Conservation (phyloP, 352 stramenopile species). For the Phytophthora agathidicida region DNA sequence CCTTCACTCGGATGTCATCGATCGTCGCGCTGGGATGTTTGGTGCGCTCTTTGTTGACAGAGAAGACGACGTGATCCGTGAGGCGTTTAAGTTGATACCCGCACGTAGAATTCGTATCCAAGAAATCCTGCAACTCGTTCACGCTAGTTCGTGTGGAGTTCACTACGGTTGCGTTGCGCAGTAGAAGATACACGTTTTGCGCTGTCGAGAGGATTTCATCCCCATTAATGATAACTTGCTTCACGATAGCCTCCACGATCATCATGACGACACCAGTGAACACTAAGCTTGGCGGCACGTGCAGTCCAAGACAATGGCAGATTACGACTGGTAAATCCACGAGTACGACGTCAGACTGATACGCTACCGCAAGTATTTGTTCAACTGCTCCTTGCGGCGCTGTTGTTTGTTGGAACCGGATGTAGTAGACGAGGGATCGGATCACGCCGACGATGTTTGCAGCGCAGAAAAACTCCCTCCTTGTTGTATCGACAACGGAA, state of each 20-base stretch:
- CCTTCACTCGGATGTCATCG: slow-evolving; percentile 20
- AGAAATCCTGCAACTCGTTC: slow-evolving; percentile 19
- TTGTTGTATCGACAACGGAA: neutral
- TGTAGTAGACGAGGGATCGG: slow-evolving; percentile 21
- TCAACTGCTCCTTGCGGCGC: slow-evolving; percentile 13
- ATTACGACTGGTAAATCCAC: slow-evolving; percentile 30
- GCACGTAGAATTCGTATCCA: slow-evolving; percentile 25
- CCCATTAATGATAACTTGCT: slow-evolving; percentile 22
- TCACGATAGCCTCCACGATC: slow-evolving; percentile 25
- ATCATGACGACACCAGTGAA: slow-evolving; percentile 26
- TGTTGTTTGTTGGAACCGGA: slow-evolving; percentile 21
- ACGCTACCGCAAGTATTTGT: slow-evolving; percentile 16
- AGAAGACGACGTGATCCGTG: slow-evolving; percentile 23
- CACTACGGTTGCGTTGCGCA: slow-evolving; percentile 5
- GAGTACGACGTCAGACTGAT: slow-evolving; percentile 27
- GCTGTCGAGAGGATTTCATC: slow-evolving; percentile 23
- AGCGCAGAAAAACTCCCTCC: slow-evolving; percentile 23
- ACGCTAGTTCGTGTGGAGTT: slow-evolving; percentile 14
- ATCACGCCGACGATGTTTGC: slow-evolving; percentile 26
- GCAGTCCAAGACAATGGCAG: slow-evolving; percentile 22
- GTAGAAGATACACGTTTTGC: slow-evolving; percentile 19
- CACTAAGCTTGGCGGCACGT: slow-evolving; percentile 17
- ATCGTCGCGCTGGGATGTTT: slow-evolving; percentile 9
- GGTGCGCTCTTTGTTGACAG: slow-evolving; percentile 12
- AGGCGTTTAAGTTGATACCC: slow-evolving; percentile 27